These are phyloP conservation scores for Phyllosticta capitalensis DNA, from an alignment of 2,329 filamentous ascomycete species.

Conservation along the genomic window DNA sequence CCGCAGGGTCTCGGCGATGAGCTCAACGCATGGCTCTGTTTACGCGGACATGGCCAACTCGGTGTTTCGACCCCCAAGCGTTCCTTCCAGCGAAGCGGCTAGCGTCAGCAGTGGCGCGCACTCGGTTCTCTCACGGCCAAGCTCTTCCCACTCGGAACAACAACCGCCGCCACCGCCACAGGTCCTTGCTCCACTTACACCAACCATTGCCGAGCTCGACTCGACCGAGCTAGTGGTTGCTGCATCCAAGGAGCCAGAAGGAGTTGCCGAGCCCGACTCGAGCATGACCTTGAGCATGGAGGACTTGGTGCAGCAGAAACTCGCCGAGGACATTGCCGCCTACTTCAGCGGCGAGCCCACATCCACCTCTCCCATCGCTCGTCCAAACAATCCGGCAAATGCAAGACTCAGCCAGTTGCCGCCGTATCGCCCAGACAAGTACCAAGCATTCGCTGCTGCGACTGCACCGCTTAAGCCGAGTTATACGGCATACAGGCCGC, in stretches of 20 bases:
- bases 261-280: background rate
- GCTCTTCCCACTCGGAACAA: background rate
- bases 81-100: background rate
- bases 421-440: background rate
- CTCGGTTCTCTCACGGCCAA: background rate
- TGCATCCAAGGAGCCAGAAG: background rate
- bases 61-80: background rate
- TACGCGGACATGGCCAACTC: background rate
- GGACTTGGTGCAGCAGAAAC: background rate
- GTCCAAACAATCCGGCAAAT: background rate
- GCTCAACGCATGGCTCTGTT: background rate
- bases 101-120: background rate
- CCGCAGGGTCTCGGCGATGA: background rate
- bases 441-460: background rate
- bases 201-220: background rate
- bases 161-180: background rate
- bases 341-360: background rate
- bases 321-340: background rate
- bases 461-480: background rate
- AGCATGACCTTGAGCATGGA: background rate
- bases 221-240: background rate
- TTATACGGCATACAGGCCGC: background rate
- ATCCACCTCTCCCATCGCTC: background rate
- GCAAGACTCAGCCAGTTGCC: background rate
- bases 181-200: background rate